Evolutionary conservation across 2,329 filamentous ascomycete species (phyloP), one percentile per base, ranked within the genome.

Genomic region (Pseudodiploospora longispora): DNA sequence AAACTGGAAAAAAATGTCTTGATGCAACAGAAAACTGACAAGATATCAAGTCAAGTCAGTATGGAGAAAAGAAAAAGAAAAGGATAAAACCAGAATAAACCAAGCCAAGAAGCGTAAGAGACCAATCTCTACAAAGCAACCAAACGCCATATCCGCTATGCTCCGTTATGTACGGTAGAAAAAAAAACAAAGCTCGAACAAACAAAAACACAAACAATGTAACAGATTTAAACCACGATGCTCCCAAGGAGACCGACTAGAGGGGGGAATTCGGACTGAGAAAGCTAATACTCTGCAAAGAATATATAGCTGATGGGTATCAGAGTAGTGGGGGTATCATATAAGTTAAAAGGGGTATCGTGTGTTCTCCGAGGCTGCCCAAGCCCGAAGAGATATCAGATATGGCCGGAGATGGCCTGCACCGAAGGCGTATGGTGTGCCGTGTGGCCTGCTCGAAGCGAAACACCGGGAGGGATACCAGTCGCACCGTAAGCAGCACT

Each of bases 331-430:
- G 41, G 51, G 57, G 58, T 59, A 61, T 59, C 54, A 57, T 46
- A 43, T 51, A 55, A 52, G 19, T 19, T 19, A 19, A 19, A 19
- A 2, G 19, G 53, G 49, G 54, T 56, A 55, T 57, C 8, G 30
- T 31, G 27, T 35, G 27, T 31, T 6, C 33, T 38, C 38, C 34
- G 37, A 31, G 40, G 12, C 19, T 38, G 19, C 38, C 38, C 38
- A 38, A 10, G 30, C 29, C 33, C 10, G 29, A 42, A 39, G 47
- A 51, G 58, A 77, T 32, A 71, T 72, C 46, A 77, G 59, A 71
- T 71, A 40, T 74, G 70, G 35, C 74, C 74, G 52, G 75, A 71
- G 33, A 80, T 72, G 30, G 72, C 66, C 52, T 73, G 72, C 34
- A 72, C 54, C 30, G 62, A 51, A 40, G 59, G 49, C 27, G 58